Evolutionary conservation across 2,329 filamentous ascomycete genomes (phyloP).

Genomic region (Raffaelea albimanens): DNA sequence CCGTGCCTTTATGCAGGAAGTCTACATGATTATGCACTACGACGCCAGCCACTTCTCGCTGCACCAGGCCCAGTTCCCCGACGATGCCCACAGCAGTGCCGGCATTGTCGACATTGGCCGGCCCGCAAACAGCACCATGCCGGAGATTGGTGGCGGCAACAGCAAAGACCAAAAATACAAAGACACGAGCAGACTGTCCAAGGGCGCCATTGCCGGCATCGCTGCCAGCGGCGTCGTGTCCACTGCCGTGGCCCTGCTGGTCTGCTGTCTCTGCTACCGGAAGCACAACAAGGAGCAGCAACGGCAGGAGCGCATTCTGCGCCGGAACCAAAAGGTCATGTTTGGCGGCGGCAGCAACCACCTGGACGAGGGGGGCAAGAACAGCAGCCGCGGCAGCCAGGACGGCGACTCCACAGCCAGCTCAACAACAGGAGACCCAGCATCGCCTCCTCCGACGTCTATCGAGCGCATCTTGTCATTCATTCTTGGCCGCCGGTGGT

Average conservation of each 20-base stretch:
- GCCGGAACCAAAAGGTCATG: no score
- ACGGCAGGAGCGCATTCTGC: background rate
- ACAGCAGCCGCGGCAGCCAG: slow-evolving; percentile 20
- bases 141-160: slow-evolving; percentile 1
- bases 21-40: slow-evolving; percentile 49
- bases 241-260: slow-evolving; percentile 20
- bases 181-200: slow-evolving; percentile 25
- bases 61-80: slow-evolving; percentile 45
- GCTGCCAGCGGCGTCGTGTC: slow-evolving; percentile 30
- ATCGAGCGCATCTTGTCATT: slow-evolving; percentile 32
- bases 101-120: slow-evolving; percentile 32
- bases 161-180: no score
- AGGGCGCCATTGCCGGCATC: slow-evolving; percentile 34
- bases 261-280: slow-evolving; percentile 18
- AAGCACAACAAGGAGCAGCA: no score
- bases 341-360: no score
- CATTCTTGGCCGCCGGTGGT: slow-evolving; percentile 17
- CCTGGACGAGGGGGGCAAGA: slow-evolving; percentile 10
- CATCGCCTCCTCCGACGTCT: slow-evolving; percentile 13
- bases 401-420: background rate
- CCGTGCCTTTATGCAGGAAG: slow-evolving; percentile 61
- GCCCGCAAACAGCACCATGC: slow-evolving; percentile 20
- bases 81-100: slow-evolving; percentile 27
- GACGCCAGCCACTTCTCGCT: slow-evolving; percentile 44
- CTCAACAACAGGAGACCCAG: no score